phyloP scores from a whole-genome alignment of 1,284 basidiomycete genomes.

The Trichosporon sp. region DNA sequence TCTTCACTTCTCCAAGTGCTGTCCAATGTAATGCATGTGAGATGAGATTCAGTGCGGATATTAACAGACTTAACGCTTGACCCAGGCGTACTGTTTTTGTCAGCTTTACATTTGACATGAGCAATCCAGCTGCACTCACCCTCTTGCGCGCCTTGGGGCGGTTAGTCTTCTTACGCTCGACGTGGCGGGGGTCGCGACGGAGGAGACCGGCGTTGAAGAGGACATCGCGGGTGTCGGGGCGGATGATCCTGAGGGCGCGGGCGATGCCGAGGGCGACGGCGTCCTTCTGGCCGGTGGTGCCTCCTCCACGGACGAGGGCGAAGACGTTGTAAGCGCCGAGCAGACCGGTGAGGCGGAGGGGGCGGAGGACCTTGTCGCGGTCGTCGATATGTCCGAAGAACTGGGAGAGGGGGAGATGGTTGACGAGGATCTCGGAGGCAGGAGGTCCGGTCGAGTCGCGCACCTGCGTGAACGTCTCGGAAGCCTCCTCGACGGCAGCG shows the following conservation, averaged over 20 bases:
- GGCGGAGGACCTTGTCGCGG: slow-evolving; percentile 72
- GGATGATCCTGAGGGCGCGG: slow-evolving; percentile 69
- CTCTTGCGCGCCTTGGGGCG: slow-evolving; percentile 83
- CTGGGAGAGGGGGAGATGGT: slow-evolving; percentile 67
- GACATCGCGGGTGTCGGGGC: slow-evolving; percentile 59
- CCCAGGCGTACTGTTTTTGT: slow-evolving; percentile 70
- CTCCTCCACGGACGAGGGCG: slow-evolving; percentile 79
- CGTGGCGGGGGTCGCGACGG: slow-evolving; percentile 90
- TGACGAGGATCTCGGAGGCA: slow-evolving; percentile 66
- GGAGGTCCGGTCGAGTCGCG: slow-evolving; percentile 38
- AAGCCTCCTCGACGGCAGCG: slow-evolving; percentile 1
- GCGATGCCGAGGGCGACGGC: slow-evolving; percentile 79
- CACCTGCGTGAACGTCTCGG: neutral
- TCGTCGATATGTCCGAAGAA: slow-evolving; percentile 76
- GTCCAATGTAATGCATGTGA: slow-evolving; percentile 1
- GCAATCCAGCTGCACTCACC: slow-evolving; percentile 54
- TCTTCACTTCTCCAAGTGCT: no score
- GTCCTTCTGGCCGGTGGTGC: slow-evolving; percentile 83
- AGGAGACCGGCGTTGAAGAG: slow-evolving; percentile 77
- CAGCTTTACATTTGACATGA: slow-evolving; percentile 7
- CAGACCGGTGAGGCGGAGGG: slow-evolving; percentile 76
- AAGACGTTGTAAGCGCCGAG: slow-evolving; percentile 91
- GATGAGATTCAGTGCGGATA: slow-evolving; percentile 3
- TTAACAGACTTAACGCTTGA: slow-evolving; percentile 67
- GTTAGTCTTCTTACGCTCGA: slow-evolving; percentile 95